Conservation (phyloP, 2,329 filamentous ascomycete genomes). For the Didymella pomorum region DNA sequence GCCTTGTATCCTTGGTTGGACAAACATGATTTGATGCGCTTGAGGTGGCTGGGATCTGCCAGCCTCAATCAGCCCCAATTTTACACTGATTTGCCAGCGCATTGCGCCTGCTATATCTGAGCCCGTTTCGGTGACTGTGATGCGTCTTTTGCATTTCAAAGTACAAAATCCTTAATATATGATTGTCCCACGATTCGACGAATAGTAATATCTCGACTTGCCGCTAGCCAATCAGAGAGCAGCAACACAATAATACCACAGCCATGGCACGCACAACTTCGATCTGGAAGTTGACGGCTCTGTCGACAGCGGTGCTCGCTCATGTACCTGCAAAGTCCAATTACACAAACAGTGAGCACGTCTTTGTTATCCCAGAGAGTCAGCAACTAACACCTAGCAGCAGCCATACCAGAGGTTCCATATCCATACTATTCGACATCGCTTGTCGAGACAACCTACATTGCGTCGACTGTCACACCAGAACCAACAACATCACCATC, state of each 20-base stretch:
- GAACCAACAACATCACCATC: slow-evolving; percentile 7
- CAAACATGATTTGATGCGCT: slow-evolving; percentile 34
- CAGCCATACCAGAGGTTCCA: slow-evolving; percentile 19
- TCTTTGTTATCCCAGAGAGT: neutral
- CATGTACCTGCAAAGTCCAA: slow-evolving; percentile 16
- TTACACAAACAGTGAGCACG: slow-evolving; percentile 25
- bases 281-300: slow-evolving; percentile 27
- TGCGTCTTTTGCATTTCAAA: neutral
- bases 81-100: slow-evolving; percentile 23
- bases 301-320: slow-evolving; percentile 28
- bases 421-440: slow-evolving; percentile 23
- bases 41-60: slow-evolving; percentile 35
- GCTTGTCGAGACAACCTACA: slow-evolving; percentile 12
- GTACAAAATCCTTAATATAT: neutral
- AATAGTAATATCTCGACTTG: neutral
- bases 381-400: slow-evolving; percentile 17
- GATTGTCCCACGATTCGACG: neutral
- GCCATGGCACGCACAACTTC: slow-evolving; percentile 30
- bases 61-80: slow-evolving; percentile 33
- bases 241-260: slow-evolving; percentile 6
- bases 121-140: slow-evolving; percentile 1
- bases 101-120: slow-evolving; percentile 8
- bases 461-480: slow-evolving; percentile 2
- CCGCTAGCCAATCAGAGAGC: slow-evolving; percentile 24
- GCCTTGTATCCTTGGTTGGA: slow-evolving; percentile 20